Base-by-base conservation (phyloP, 176 grass and related monocot species). In the Ampelocalamus luodianensis region DNA sequence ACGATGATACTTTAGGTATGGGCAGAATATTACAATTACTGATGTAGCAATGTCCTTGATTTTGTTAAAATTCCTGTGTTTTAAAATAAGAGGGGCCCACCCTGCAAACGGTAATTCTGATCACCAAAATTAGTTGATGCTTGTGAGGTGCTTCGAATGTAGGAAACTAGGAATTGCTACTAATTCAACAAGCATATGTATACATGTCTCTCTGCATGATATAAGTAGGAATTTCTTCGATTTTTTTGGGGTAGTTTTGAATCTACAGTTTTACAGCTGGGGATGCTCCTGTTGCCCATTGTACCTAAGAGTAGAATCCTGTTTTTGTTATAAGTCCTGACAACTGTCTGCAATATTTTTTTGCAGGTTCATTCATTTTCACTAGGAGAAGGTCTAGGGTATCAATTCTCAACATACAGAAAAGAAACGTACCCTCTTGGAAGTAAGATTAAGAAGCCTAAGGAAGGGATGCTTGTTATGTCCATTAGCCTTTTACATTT, bases 1-100 rank as follows among this genome's bases (percentile, higher is more conserved):
- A 89, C 76, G 88, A 48, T 94, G 66, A 90, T 79, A 83, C 26
- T 40, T 85, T 78, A 88, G 88, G 91, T 93, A 83, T 71, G 79
- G 59, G 29, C 18, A 77, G n/a, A 76, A 8, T 60, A 82, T 7
- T 76, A 68, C 23, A 70, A 38, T 66, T 74, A 17, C 34, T 75
- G 18, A 60, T 68, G 5, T 22, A 56, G 24, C 8, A 45, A 39
- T 55, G 18, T 29, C 60, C 20, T 67, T 68, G 78, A 38, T 67
- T 80, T 80, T 49, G 56, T 50, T 18, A 15, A 60, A 60, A 26
- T 26, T 60, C n/a, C 58, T 12, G n/a, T 26, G 58, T 54, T 75
- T n/a, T 22, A 59, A 37, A 43, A 55, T 58, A 56, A 74, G 44
- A 56, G 36, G 43, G 22, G 24, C 12, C 13, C 36, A 24, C 63